Evolutionary conservation across 768 basidiomycete species (phyloP).

Genomic region (Trametes cinnabarina): DNA sequence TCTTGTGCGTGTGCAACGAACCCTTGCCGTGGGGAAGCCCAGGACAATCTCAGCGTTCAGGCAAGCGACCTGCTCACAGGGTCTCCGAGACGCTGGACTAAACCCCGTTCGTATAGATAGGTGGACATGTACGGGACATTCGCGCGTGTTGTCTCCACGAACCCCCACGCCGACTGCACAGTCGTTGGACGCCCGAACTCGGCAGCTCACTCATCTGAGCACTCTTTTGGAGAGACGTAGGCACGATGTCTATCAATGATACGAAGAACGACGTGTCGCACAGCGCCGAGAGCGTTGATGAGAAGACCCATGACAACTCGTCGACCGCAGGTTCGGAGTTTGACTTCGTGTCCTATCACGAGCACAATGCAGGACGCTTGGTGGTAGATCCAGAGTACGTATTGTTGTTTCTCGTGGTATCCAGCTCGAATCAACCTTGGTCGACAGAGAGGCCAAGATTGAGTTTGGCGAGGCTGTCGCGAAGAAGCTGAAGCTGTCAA

Average conservation of each 20-base stretch:
- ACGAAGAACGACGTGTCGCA: conserved; percentile 6
- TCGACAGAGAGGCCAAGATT: conserved; percentile 54
- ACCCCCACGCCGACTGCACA: background rate
- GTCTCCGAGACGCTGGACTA: background rate
- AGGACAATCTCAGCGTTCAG: background rate
- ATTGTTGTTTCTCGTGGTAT: too few species aligned
- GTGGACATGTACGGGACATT: background rate
- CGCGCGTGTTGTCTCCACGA: background rate
- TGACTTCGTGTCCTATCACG: conserved; percentile 46
- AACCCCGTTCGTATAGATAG: conserved; percentile 8
- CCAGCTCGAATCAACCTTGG: background rate
- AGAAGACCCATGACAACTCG: conserved; percentile 1
- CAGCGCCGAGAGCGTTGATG: conserved; percentile 7
- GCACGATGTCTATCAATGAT: background rate
- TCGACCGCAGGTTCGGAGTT: conserved; percentile 20
- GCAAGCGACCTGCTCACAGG: background rate
- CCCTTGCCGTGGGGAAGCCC: background rate
- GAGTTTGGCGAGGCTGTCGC: conserved; percentile 61
- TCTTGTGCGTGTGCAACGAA: background rate
- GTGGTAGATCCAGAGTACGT: conserved; percentile 61
- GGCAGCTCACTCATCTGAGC: background rate
- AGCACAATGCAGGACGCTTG: conserved; percentile 54
- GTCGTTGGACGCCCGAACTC: background rate
- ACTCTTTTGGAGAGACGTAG: background rate
- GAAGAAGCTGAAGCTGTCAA: conserved; percentile 52